Evolutionary conservation across 768 basidiomycete species (phyloP), one percentile per base, ranked within the genome.

Genomic region (Boletus subcaerulescens): DNA sequence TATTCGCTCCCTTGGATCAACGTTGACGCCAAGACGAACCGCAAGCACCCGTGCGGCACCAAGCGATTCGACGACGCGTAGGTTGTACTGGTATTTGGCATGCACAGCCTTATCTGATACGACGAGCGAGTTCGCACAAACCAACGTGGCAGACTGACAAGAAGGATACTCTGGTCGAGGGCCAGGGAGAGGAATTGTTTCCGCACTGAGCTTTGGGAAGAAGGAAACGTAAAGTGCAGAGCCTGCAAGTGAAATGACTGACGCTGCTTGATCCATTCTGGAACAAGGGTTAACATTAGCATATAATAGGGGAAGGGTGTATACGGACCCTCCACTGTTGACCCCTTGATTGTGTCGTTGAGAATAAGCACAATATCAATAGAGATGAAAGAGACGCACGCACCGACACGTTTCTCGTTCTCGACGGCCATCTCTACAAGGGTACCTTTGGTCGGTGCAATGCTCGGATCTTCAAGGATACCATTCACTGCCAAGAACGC

Each of bases 211-310:
- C 14, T 73, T 71, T 1, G 93, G 93, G 68, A 84, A 87, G 78
- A 95, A 96, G 20, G 85, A 80, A 60, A 93, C 86, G 65, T 89
- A 89, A 32, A 91, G 79, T 0, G 91, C 86, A 9, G 87, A 83
- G 20, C 80, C 79, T 1, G 87, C 76, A 24, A 80, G 76, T 15
- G 84, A 87, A 60, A 95, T 86, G 36, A 93, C 86, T 0, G 90
- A 93, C 0, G 92, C 91, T 1, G 92, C 88, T 77, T 94, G 92
- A 68, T 96, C 93, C 88, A 95, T 90, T 24, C 91, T 89, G 46
- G 8, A 33, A 45, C 7, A 9, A 33, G 22, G n/a, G 18, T 40
- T 50, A 32, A 5, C 6, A 51, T 60, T 10, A 61, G 53, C 35
- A 53, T 4, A 15, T 40, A 59, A 42, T 60, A 29, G 6, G n/a